These are phyloP conservation scores for Eucalyptus brandiana DNA, from an alignment of 345 rosid genomes.

Conservation along the genomic window DNA sequence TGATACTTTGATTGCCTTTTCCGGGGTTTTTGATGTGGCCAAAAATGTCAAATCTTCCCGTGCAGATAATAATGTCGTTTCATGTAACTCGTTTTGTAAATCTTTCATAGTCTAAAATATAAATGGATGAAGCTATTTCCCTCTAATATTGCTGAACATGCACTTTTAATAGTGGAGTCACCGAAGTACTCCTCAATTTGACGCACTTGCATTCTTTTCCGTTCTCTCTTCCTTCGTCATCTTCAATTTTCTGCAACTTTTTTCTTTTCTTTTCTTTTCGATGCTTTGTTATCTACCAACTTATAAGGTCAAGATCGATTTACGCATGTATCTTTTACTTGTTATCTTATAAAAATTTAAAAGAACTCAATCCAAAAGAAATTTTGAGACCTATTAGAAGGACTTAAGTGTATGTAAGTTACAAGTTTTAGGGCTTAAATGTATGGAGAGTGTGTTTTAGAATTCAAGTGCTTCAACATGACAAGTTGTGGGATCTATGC, in stretches of 20 bases:
- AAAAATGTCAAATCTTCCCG: background rate
- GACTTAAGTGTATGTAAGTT: background rate
- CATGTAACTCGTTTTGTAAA: background rate
- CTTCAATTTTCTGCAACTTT: background rate
- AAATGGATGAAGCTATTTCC: background rate
- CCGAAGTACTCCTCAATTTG: no score
- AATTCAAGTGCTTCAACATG: background rate
- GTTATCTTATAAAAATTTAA: background rate
- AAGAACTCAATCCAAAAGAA: no score
- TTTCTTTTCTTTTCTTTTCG: background rate
- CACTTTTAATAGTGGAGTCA: background rate
- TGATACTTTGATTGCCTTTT: background rate
- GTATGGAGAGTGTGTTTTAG: background rate
- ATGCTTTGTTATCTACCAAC: background rate
- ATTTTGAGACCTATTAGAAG: background rate
- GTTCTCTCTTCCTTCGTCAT: background rate
- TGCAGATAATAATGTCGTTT: background rate
- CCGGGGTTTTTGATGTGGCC: background rate
- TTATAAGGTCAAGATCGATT: background rate
- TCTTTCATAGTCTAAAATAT: background rate
- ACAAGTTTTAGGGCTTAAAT: background rate
- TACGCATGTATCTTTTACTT: background rate
- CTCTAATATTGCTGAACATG: background rate
- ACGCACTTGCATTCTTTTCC: background rate
- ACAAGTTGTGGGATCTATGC: background rate